Base-by-base conservation (phyloP, 2,329 filamentous ascomycete genomes). In the Paecilomyces fulvus region DNA sequence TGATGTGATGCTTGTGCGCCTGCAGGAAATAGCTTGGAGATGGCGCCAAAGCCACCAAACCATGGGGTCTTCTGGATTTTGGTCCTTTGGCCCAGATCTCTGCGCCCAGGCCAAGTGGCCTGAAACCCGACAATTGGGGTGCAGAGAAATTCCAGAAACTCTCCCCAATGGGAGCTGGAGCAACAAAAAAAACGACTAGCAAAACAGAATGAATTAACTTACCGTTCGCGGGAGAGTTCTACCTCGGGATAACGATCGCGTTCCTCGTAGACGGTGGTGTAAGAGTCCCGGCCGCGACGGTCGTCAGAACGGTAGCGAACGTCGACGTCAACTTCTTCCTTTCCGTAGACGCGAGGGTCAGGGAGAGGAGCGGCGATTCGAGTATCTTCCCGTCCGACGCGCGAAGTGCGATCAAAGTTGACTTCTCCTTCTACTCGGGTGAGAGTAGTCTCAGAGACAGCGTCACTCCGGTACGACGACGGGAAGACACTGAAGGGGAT, bases 401-500 rank as follows among this genome's bases (percentile, higher is more conserved):
- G 85, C 80, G 87, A 82, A 79, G 85, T 73, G 70, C 76, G 80
- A 80, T 85, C 80, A 79, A 90, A 83, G 73, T 87, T 86, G 81
- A 90, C 85, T 80, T 92, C 86, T 81, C 89, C 85, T 85, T 96
- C 90, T 86, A 92, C 86, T 85, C 91, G 85, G 73, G 85, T 86
- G 69, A 83, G 79, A 77, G 85, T 85, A 76, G 81, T 79, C 74
- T 83, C 78, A 72, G 79, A 81, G 76, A 81, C 80, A 79, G 81
- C 80, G 80, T 85, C 83, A 83, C 82, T 86, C 79, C 88, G 85
- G 85, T 96, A 97, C 80, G 91, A 90, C 79, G 91, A 96, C 83
- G 92, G 92, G 86, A 97, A 96, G 88, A 96, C 89, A 89, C 91
- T 96, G 87, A 96, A 95, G 81, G 92, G 92, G 80, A 97, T 94